A percentile compares a stretch with the other conserved stretches of the same genome.
Evolutionary conservation across 768 basidiomycete genomes (phyloP).

Genomic region (Termitomyces sp.): DNA sequence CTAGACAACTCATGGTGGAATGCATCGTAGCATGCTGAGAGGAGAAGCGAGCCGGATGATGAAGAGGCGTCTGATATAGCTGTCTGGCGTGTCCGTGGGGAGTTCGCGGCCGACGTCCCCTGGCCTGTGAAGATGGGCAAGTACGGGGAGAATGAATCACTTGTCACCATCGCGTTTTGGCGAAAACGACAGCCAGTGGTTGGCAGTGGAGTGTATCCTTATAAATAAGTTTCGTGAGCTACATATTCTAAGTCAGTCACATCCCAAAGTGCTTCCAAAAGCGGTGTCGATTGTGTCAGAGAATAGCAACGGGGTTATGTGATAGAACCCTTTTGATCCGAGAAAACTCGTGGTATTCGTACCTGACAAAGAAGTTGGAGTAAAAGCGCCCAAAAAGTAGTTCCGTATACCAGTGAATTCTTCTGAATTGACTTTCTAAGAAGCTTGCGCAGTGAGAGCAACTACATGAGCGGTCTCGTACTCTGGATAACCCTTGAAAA

Average conservation of each 20-base stretch:
- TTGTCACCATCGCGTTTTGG: constrained; percentile 6
- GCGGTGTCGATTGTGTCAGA: constrained; percentile 13
- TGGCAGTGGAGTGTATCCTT: constrained; percentile 7
- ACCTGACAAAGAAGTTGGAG: constrained; percentile 10
- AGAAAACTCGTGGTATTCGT: constrained; percentile 11
- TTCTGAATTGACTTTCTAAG: neutral
- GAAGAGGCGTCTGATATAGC: constrained; percentile 36
- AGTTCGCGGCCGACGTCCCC: constrained; percentile 32
- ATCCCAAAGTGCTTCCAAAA: constrained; percentile 11
- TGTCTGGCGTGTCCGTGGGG: constrained; percentile 26
- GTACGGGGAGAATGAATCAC: constrained; percentile 13
- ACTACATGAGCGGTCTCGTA: neutral
- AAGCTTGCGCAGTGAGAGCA: neutral
- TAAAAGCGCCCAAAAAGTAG: constrained; percentile 2
- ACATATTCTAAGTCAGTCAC: constrained; percentile 12
- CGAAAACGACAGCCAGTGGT: neutral
- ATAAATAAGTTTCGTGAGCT: constrained; percentile 15
- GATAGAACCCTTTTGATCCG: constrained; percentile 4
- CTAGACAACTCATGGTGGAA: constrained; percentile 44
- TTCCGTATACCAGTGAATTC: neutral
- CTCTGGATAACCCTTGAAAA: neutral
- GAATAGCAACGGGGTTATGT: constrained; percentile 13
- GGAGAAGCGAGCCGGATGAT: constrained; percentile 34
- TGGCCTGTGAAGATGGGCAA: constrained; percentile 57
- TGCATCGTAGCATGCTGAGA: constrained; percentile 44